Percentiles rank a stretch among this genome's conserved stretches.
Evolutionary conservation across 2,329 filamentous ascomycete genomes (phyloP).

Genomic region (Colletotrichum kahawae): DNA sequence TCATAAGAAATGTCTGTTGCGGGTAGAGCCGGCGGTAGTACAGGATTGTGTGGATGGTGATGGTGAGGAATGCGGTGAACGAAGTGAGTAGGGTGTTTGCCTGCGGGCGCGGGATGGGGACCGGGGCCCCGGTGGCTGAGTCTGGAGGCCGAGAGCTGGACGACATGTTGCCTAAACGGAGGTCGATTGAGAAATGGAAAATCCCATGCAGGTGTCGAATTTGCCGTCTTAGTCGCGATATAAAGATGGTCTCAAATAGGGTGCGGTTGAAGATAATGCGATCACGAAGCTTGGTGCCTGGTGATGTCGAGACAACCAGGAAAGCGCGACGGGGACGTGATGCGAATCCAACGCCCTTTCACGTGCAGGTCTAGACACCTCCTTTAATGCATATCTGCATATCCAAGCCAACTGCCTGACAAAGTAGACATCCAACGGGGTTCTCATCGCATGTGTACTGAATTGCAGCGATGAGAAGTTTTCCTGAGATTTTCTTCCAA

Average conservation of each 20-base stretch:
- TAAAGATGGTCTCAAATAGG: background rate
- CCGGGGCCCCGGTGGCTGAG: conserved; percentile 1
- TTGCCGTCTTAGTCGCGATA: background rate
- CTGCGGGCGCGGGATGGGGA: conserved; percentile 39
- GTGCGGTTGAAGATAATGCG: background rate
- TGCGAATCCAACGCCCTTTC: background rate
- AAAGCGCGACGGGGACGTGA: background rate
- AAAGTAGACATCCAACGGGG: background rate
- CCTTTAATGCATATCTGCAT: background rate
- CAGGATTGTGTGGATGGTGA: conserved; percentile 85
- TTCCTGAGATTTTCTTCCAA: background rate
- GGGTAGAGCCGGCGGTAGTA: conserved; percentile 85
- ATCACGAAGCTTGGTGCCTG: background rate
- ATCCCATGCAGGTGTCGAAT: background rate
- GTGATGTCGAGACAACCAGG: background rate
- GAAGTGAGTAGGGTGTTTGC: conserved; percentile 66
- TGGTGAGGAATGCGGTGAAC: conserved; percentile 81
- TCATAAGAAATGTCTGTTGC: conserved; percentile 74
- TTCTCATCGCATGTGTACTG: background rate
- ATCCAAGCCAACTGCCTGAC: background rate
- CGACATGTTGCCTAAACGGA: background rate
- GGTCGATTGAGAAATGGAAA: background rate
- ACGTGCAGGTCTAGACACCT: background rate
- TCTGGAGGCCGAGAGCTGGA: conserved; percentile 1
- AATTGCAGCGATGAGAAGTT: background rate